These are phyloP conservation scores for Gymnopilus junonius DNA, from an alignment of 768 basidiomycete species.

Conservation along the genomic window DNA sequence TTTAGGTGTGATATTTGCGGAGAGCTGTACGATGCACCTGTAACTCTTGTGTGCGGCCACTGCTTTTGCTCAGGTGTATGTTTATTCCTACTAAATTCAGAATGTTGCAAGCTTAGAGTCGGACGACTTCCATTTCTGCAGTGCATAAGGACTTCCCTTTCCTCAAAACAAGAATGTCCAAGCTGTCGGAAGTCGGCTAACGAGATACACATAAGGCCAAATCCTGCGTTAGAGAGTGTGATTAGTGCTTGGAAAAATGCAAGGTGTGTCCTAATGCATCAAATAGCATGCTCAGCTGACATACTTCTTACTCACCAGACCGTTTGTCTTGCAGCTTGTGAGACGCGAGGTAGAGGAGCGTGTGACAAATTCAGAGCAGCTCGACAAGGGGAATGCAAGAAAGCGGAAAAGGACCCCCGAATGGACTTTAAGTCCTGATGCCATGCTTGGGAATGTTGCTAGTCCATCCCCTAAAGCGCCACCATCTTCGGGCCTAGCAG, in stretches of 20 bases:
- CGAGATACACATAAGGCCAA: constrained; percentile 69
- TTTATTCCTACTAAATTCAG: background rate
- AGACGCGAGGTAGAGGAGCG: constrained; percentile 32
- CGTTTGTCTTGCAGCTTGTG: constrained; percentile 46
- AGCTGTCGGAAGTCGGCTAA: constrained; percentile 61
- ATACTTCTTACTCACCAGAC: constrained; percentile 33
- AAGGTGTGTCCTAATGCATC: constrained; percentile 48
- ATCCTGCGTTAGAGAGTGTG: constrained; percentile 71
- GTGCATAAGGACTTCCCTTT: constrained; percentile 72
- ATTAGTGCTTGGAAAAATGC: constrained; percentile 73
- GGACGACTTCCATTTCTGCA: constrained; percentile 29
- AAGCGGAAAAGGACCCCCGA: constrained; percentile 38
- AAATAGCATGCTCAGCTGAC: background rate
- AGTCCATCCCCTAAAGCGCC: constrained; percentile 25
- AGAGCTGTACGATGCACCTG: constrained; percentile 74
- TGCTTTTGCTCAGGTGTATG: constrained; percentile 80
- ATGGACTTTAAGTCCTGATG: constrained; percentile 28
- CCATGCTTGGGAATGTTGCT: constrained; percentile 23
- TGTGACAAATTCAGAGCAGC: background rate
- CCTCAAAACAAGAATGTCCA: constrained; percentile 71
- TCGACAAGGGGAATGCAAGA: constrained; percentile 26
- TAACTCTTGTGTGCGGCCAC: constrained; percentile 77
- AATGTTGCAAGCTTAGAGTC: constrained; percentile 4
- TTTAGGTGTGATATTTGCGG: constrained; percentile 79
- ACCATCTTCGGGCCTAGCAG: constrained; percentile 6